Base-by-base conservation (phyloP, 345 rosid species). In the Turritis glabra region DNA sequence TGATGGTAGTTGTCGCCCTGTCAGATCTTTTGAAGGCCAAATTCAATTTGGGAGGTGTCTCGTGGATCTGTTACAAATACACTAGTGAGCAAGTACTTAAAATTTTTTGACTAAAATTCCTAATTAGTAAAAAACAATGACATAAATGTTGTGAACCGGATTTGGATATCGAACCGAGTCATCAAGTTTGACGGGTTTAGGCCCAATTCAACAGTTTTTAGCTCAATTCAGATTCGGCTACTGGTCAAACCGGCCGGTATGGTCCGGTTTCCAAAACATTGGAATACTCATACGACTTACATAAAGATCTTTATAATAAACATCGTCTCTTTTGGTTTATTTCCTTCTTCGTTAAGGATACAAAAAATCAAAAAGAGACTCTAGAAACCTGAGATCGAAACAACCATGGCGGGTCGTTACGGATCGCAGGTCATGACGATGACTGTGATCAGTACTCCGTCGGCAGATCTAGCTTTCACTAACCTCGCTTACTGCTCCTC, bases 401-500 rank as follows among this genome's bases (percentile, higher is more conserved):
- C 74, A 79, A 57, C 74, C 61, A 85, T 88, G 91, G 96, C 88
- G 37, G 84, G 85, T 56, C 84, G 87, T 56, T 73, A 43, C 80
- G 89, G 89, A 67, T 84, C 81, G 70, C 83, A 69, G 15, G 78
- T 84, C 19, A 56, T 50, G 80, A 70, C 71, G 79, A 85, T 88
- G 97, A 88, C 79, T 69, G 92, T 90, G 59, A 83, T 92, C 55
- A 90, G 74, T 83, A 92, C 97, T 3, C 98, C 99, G 0, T 72
- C 86, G 2, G 7, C 89, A 47, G 97, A 90, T 83, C 96, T 95
- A 50, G 99, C 90, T 43, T 79, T 90, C 27, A 89, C 98, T 55
- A 92, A 95, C 77, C 85, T 89, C 52, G 96, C 93, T 21, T 95
- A 89, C 85, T 85, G 94, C 89, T 89, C 94, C 25, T 61, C 92